These are phyloP conservation scores for Iberis pinnata DNA, from an alignment of 345 rosid genomes.

Conservation along the genomic window DNA sequence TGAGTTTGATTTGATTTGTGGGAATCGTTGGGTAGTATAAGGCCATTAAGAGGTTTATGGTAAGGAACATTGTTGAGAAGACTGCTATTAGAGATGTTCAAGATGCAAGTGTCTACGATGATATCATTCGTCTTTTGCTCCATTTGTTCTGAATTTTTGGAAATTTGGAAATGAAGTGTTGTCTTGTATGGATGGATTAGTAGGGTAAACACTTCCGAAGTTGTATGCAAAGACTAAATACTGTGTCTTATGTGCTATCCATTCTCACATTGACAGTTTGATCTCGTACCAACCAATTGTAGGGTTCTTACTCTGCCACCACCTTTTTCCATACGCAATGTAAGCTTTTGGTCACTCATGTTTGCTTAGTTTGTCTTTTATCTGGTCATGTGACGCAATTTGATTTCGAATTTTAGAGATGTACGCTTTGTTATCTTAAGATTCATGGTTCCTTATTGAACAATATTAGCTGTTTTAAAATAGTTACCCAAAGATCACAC, in stretches of 20 bases:
- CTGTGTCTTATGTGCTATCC: slow-evolving; percentile 51
- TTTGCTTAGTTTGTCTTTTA: background rate
- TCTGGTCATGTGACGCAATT: too few species aligned
- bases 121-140: too few species aligned
- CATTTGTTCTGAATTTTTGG: background rate
- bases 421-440: too few species aligned
- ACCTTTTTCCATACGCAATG: slow-evolving; percentile 81
- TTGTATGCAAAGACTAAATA: slow-evolving; percentile 45
- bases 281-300: slow-evolving; percentile 64
- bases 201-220: slow-evolving; percentile 68
- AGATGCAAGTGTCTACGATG: background rate
- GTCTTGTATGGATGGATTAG: background rate
- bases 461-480: too few species aligned
- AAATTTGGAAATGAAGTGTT: too few species aligned
- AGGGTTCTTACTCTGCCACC: slow-evolving; percentile 86
- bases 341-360: slow-evolving; percentile 22
- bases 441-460: too few species aligned
- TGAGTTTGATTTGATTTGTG: background rate
- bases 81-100: slow-evolving; percentile 70
- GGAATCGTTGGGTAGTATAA: background rate
- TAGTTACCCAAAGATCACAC: too few species aligned
- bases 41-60: background rate
- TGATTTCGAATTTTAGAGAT: too few species aligned
- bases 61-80: slow-evolving; percentile 6
- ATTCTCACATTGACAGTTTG: slow-evolving; percentile 83